Evolutionary conservation across 371 early-diverging fungal species (phyloP), one percentile per base, ranked within the genome.

Genomic region (Mucor piriformis): DNA sequence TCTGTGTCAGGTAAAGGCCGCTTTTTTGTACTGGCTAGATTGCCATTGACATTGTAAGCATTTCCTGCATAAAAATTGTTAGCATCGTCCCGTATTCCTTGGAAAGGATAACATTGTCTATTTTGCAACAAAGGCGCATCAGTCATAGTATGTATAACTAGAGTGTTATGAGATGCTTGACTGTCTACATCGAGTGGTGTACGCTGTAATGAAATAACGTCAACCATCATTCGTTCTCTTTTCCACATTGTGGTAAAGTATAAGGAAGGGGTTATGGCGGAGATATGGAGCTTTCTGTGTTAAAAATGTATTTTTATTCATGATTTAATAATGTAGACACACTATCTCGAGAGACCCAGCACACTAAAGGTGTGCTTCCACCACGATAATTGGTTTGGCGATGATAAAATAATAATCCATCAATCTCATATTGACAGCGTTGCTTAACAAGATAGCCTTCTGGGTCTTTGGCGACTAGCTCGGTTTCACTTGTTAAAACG

Each of bases 341-440:
- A 23, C 55, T 38, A 20, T 76, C 69, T 23, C 73, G 52, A 11
- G 83, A 69, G 3, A 83, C 78, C 87, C 87, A 86, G 15, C 82
- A 73, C 24, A 82, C 84, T 11, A 86, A 68, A 11, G 87, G 87
- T 3, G 87, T 84, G 15, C 69, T 69, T 12, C 83, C 84, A 3
- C 76, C 69, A 0, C 73, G 77, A 57, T 86, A 86, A 51, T 80
- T 78, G 0, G 83, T 72, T 57, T 77, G 69, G 33, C 74, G 74
- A 63, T 84, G 84, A 71, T 82, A 87, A 47, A 87, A 79, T 18
- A 85, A 64, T 3, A 85, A 58, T 0, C 87, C 87, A 63, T 84
- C 87, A 12, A 83, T 65, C 1, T 69, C 67, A 47, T 68, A 70
- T 8, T 35, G 21, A 49, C 75, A 63, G n/a, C 69, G 65, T n/a